phyloP scores from a whole-genome alignment of 1,284 basidiomycete species.

The Austroboletus niveus region DNA sequence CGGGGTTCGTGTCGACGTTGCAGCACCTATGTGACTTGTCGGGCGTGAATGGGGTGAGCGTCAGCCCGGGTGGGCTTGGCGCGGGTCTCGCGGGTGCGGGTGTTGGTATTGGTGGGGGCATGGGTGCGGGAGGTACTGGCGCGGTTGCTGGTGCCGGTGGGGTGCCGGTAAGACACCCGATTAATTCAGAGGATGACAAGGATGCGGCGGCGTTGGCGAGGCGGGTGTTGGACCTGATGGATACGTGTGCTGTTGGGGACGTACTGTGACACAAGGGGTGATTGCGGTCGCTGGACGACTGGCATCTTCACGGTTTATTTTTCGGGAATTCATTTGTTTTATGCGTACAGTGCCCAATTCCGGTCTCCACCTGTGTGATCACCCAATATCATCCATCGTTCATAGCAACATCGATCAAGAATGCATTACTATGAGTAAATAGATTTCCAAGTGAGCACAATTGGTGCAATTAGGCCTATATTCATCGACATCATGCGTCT shows the following conservation, averaged over 20 bases:
- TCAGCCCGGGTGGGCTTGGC: conserved; percentile 32
- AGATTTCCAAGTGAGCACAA: no score
- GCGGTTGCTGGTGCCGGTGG: neutral
- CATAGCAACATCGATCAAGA: no score
- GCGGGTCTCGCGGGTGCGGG: conserved; percentile 24
- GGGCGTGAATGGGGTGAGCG: conserved; percentile 28
- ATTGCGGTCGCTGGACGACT: no score
- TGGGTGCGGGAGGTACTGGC: neutral
- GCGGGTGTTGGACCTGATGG: conserved; percentile 48
- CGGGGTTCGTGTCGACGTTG: conserved; percentile 44
- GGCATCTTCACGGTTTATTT: no score
- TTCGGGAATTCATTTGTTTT: no score
- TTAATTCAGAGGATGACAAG: conserved; percentile 46
- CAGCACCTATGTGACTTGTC: conserved; percentile 53
- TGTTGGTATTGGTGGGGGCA: conserved; percentile 27
- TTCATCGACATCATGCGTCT: no score
- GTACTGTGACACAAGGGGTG: neutral
- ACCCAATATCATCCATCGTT: no score
- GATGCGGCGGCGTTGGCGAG: conserved; percentile 56
- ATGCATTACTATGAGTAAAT: no score
- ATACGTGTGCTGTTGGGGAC: conserved; percentile 24
- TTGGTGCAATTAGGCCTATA: no score
- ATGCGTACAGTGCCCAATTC: no score
- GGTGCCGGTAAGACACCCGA: conserved; percentile 14
- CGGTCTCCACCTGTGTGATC: no score